Evolutionary conservation across 2,329 filamentous ascomycete genomes (phyloP).

Genomic region (Talaromyces piceae): DNA sequence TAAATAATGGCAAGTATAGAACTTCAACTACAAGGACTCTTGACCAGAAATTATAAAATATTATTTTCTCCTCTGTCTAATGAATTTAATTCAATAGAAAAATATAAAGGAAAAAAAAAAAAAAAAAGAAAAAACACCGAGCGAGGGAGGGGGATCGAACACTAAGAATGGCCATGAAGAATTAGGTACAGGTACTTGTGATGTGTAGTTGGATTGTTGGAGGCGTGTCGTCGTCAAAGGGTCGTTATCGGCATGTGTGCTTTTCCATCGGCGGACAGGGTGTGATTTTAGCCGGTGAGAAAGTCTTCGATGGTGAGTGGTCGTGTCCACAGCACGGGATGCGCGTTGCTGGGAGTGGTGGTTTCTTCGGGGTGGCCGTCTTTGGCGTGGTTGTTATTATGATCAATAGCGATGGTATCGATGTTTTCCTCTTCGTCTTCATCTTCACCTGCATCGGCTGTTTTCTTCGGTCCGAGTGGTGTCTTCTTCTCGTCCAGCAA

Average conservation of each 20-base stretch:
- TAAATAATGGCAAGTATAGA: too few relatives aligned
- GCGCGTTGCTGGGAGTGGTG: not conserved
- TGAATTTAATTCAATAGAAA: not conserved
- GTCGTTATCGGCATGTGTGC: not conserved
- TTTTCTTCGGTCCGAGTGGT: not conserved
- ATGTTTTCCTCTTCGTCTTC: not conserved
- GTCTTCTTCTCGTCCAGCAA: constrained; percentile 16
- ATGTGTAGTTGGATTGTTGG: not conserved
- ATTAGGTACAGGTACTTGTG: too few relatives aligned
- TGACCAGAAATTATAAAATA: too few relatives aligned
- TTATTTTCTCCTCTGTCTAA: too few relatives aligned
- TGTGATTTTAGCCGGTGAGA: constrained; percentile 1
- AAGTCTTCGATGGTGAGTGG: constrained; percentile 6
- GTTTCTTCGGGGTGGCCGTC: not conserved
- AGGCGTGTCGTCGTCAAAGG: not conserved
- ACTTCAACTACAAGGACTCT: not conserved
- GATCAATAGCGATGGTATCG: not conserved
- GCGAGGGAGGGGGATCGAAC: not conserved
- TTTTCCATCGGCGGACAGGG: not conserved
- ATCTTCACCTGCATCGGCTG: not conserved
- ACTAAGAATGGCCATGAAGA: too few relatives aligned
- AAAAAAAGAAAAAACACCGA: not conserved
- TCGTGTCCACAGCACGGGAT: constrained; percentile 1
- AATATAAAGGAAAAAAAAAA: not conserved
- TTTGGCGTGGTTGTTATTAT: not conserved